Evolutionary conservation across 75 land plant species (phyloP), one percentile per base, ranked within the genome.

Genomic region (Selaginella moellendorffii): DNA sequence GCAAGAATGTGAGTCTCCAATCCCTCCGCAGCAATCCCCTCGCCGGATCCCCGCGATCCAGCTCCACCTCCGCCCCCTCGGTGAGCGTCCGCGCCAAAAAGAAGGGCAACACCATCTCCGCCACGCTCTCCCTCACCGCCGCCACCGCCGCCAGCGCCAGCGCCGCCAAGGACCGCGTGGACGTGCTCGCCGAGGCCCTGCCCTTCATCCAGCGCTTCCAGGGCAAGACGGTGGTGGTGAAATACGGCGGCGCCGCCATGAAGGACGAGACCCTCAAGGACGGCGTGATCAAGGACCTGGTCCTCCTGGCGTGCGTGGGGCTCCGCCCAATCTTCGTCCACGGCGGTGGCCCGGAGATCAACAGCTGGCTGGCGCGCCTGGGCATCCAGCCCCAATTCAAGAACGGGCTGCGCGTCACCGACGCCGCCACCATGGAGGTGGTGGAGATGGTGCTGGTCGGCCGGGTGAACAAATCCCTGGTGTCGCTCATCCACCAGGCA

Each of bases 211-310:
- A 91, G 71, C 75, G 86, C 23, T 88, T 91, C 66, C 82, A 90
- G 14, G 84, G 78, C 63, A 91, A 91, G 74, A 91, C 95, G 20
- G 79, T 91, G 56, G 97, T 91, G 21, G 89, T 91, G 29, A 91
- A 91, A 71, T 91, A 88, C 62, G 97, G 97, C 19, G 97, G 97
- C 14, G 97, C 95, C 17, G 97, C 97, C 36, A 91, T 91, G 97
- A 83, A 82, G 66, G 80, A 87, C 9, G 58, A 67, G 51, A 60
- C 54, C 5, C 78, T 91, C 31, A 80, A 81, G 60, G 80, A 80
- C 23, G 85, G 96, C 24, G 95, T 91, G n/a, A 81, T 91, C 31
- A 85, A 83, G 51, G 97, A 91, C 72, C 71, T 91, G 29, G 97
- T 91, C 36, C 72, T 91, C 17, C 80, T 91, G 22, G 77, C 96